Evolutionary conservation across 2,329 filamentous ascomycete genomes (phyloP).

Genomic region (Juglanconis sp.): DNA sequence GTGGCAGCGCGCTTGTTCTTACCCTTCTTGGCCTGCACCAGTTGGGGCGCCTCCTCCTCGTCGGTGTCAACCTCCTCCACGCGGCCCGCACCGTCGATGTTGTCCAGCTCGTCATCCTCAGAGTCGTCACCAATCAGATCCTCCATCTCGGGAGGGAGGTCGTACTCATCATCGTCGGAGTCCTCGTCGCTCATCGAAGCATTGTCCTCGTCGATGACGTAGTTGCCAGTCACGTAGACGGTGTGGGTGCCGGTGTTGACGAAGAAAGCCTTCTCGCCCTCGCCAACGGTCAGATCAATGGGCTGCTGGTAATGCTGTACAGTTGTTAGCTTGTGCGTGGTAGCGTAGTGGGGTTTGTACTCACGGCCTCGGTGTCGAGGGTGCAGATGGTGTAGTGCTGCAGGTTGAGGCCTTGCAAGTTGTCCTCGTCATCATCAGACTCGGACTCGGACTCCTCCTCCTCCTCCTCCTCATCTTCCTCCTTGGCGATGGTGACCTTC

Average conservation of each 20-base stretch:
- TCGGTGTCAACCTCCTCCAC: conserved; percentile 80
- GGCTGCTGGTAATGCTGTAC: conserved; percentile 87
- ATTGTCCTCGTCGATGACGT: conserved; percentile 69
- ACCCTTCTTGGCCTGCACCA: conserved; percentile 61
- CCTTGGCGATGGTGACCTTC: conserved; percentile 59
- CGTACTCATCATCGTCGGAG: conserved; percentile 71
- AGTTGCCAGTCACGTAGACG: conserved; percentile 93
- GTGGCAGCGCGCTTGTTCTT: conserved; percentile 52
- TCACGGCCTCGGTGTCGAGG: conserved; percentile 86
- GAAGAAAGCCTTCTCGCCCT: conserved; percentile 90
- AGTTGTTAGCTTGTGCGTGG: conserved; percentile 25
- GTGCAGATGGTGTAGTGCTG: conserved; percentile 96
- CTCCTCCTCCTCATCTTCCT: conserved; percentile 57
- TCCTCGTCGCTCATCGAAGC: conserved; percentile 63
- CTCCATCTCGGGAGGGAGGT: conserved; percentile 75
- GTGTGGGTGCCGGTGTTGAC: conserved; percentile 85
- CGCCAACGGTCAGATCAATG: conserved; percentile 85
- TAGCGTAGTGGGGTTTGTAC: conserved; percentile 24
- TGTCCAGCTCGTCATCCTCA: conserved; percentile 77
- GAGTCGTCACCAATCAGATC: conserved; percentile 68
- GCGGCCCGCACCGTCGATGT: conserved; percentile 68
- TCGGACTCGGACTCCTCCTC: conserved; percentile 44
- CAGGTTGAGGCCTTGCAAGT: conserved; percentile 62
- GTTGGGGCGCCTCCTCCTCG: conserved; percentile 68
- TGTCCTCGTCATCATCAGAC: conserved; percentile 53